phyloP scores from a whole-genome alignment of 2,329 filamentous ascomycete species.

The Fusarium lyarnte region DNA sequence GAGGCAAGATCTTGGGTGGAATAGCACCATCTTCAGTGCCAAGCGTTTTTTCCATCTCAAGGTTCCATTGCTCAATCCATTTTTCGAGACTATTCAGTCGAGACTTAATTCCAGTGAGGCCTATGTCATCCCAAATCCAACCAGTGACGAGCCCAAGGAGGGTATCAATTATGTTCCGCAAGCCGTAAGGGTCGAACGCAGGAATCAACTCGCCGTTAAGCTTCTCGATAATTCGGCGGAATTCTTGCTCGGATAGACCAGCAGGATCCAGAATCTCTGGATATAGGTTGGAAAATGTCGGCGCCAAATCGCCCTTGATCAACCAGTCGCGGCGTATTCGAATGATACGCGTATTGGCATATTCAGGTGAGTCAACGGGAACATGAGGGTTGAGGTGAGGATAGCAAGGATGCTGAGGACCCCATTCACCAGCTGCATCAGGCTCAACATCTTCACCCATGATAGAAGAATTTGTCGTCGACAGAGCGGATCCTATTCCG shows the following conservation, averaged over 20 bases:
- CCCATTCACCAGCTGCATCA: constrained; percentile 84
- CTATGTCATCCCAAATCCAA: constrained; percentile 94
- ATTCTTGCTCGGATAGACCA: constrained; percentile 84
- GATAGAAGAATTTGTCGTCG: constrained; percentile 68
- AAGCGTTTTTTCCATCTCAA: constrained; percentile 68
- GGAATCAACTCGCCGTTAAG: constrained; percentile 80
- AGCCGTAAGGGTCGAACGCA: constrained; percentile 82
- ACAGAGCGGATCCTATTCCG: constrained; percentile 64
- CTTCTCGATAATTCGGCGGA: constrained; percentile 81
- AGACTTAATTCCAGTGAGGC: constrained; percentile 78
- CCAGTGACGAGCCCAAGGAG: constrained; percentile 84
- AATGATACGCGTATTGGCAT: constrained; percentile 85
- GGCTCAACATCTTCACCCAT: constrained; percentile 72
- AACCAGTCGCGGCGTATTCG: constrained; percentile 93
- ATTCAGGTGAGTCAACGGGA: constrained; percentile 77
- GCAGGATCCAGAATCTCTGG: constrained; percentile 92
- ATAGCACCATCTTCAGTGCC: constrained; percentile 61
- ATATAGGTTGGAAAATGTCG: constrained; percentile 94
- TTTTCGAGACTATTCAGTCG: constrained; percentile 75
- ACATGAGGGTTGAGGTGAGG: constrained; percentile 95
- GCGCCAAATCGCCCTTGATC: constrained; percentile 85
- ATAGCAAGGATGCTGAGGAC: constrained; percentile 91
- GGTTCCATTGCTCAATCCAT: constrained; percentile 91
- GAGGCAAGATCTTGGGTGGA: constrained; percentile 77
- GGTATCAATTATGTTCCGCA: constrained; percentile 82